Percentiles rank a stretch among this genome's conserved stretches.
phyloP scores from a whole-genome alignment of 176 grass and related monocot species.

The Eremochloa ophiuroides region DNA sequence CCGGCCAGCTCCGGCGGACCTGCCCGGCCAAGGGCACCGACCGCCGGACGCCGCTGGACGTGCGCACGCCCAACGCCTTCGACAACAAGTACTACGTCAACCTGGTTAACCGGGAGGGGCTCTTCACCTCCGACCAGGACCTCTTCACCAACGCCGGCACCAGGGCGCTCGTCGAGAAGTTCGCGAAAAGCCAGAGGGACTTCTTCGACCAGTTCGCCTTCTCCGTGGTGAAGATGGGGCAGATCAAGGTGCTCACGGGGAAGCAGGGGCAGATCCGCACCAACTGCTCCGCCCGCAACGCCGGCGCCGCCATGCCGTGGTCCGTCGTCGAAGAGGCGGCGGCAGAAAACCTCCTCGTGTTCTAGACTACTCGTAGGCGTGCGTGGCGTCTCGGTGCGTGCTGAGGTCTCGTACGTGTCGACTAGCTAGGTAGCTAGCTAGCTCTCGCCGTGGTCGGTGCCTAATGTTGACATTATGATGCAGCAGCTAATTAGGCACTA shows the following conservation, averaged over 20 bases:
- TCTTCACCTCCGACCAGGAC: slow-evolving; percentile 83
- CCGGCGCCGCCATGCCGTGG: background rate
- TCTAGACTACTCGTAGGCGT: background rate
- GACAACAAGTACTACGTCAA: slow-evolving; percentile 85
- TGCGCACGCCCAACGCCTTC: slow-evolving; percentile 50
- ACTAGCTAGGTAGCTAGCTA: too few species aligned
- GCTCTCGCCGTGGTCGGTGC: too few species aligned
- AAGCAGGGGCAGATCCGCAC: slow-evolving; percentile 43
- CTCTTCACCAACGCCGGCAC: slow-evolving; percentile 40
- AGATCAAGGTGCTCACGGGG: slow-evolving; percentile 64
- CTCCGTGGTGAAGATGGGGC: slow-evolving; percentile 72
- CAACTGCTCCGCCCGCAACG: slow-evolving; percentile 54
- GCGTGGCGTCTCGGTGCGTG: too few species aligned
- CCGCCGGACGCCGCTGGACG: slow-evolving; percentile 40
- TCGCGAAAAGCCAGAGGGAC: slow-evolving; percentile 5
- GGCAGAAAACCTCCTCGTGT: background rate
- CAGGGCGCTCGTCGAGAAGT: slow-evolving; percentile 1
- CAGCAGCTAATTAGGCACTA: background rate
- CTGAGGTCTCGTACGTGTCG: too few species aligned
- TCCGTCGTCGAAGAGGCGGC: background rate
- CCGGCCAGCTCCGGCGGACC: slow-evolving; percentile 13
- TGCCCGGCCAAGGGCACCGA: slow-evolving; percentile 36
- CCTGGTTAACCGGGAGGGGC: slow-evolving; percentile 52
- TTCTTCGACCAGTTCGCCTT: slow-evolving; percentile 53
- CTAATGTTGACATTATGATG: background rate